Evolutionary conservation across 2,329 filamentous ascomycete species (phyloP), one percentile per base, ranked within the genome.

Genomic region (Verticillium zaregamsianum): DNA sequence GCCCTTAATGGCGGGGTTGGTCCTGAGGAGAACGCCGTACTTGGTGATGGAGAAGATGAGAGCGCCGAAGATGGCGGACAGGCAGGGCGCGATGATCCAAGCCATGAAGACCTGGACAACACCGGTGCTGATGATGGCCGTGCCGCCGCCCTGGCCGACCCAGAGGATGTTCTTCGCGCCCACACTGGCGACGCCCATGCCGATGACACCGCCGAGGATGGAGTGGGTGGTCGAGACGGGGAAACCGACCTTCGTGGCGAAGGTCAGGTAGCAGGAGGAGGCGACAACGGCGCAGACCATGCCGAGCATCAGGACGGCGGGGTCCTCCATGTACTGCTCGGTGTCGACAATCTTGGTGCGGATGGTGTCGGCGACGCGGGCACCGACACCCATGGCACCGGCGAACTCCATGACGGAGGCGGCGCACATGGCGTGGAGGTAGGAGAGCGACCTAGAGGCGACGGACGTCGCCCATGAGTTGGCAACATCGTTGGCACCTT

Each of bases 391-490:
- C 33, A 89, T 77, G 52, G 83, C 80, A 58, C 87, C 87, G n/a
- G 79, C 72, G 66, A 89, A 85, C 72, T 89, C 86, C 77, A 87
- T 86, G 63, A 87, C 69, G 55, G 81, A 79, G 40, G 82, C 85
- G 32, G 85, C 74, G 14, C 81, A 66, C 84, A 86, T 85, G 66
- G 84, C 86, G 71, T 88, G 85, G 59, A 82, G 64, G 71, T 87
- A 84, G 20, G 83, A 82, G 52, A 90, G 73, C 62, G 89, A 90
- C 45, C 88, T 80, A 3, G 89, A 90, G 1, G 87, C 89, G 62
- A 91, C 89, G 66, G 85, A 88, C 37, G 87, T 90, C n/a, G 88
- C 88, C 85, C 87, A 92, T 2, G 88, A 85, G 78, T 91, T 92
- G 74, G 89, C 89, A 63, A 91, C 88, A 88, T 91, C 89, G 76